Evolutionary conservation across 805 yeast species (phyloP).

Genomic region (Priceomyces melissophilus): DNA sequence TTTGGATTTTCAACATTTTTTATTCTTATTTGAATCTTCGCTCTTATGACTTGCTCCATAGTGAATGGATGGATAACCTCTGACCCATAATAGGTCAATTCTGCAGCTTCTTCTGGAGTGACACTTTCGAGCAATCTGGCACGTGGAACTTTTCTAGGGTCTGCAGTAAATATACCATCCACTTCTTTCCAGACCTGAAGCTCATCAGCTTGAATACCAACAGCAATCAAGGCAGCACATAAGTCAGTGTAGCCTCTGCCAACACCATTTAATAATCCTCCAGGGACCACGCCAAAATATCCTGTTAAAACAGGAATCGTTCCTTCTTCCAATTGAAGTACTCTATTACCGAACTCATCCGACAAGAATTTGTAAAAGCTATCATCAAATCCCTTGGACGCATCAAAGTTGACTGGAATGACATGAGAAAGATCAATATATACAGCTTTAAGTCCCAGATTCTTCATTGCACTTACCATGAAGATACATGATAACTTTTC

Average conservation of each 20-base stretch:
- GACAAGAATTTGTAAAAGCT: conserved; percentile 58
- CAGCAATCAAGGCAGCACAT: conserved; percentile 96
- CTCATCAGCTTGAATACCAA: conserved; percentile 88
- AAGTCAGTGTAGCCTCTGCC: conserved; percentile 98
- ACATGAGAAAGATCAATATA: conserved; percentile 77
- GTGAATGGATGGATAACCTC: conserved; percentile 99
- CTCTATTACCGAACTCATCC: conserved; percentile 47
- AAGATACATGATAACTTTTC: conserved; percentile 89
- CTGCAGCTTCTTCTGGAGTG: conserved; percentile 98
- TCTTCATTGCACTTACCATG: conserved; percentile 82
- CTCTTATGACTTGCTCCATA: conserved; percentile 97
- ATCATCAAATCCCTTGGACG: conserved; percentile 61
- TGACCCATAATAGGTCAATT: conserved; percentile 93
- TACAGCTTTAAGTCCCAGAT: conserved; percentile 71
- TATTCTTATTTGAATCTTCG: conserved; percentile 93
- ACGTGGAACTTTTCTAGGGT: conserved; percentile 89
- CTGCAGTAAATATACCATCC: conserved; percentile 98
- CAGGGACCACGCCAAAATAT: conserved; percentile 93
- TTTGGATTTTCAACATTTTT: conserved; percentile 91
- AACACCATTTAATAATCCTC: conserved; percentile 86
- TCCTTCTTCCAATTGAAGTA: conserved; percentile 37
- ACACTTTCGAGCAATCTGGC: conserved; percentile 84
- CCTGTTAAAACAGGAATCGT: conserved; percentile 92
- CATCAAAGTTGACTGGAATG: conserved; percentile 59
- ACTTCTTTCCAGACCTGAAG: conserved; percentile 98